Evolutionary conservation across 2,329 filamentous ascomycete genomes (phyloP).

Genomic region (Monilinia fructicola): DNA sequence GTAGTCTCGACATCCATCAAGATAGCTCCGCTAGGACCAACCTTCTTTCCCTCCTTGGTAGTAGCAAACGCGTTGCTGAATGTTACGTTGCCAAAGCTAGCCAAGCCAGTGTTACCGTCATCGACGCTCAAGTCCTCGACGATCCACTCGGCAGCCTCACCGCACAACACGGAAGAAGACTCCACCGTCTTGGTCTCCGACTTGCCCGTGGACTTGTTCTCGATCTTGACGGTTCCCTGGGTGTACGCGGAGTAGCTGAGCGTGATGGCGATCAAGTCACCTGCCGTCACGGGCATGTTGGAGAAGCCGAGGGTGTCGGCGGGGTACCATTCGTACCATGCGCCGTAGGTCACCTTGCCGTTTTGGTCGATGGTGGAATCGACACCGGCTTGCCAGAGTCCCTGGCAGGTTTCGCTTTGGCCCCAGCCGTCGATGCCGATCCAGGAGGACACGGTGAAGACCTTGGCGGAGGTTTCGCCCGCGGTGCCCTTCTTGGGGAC

Average conservation of each 20-base stretch:
- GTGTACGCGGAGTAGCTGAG: conserved; percentile 43
- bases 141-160: conserved; percentile 53
- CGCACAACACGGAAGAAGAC: conserved; percentile 40
- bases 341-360: conserved; percentile 43
- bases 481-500: conserved; percentile 27
- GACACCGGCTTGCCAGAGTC: conserved; percentile 18
- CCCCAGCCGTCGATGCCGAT: conserved; percentile 18
- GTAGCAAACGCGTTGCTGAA: conserved; percentile 42
- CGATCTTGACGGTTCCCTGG: conserved; percentile 46
- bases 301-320: conserved; percentile 53
- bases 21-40: background rate
- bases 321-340: conserved; percentile 62
- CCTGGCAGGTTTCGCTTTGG: background rate
- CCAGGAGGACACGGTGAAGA: conserved; percentile 5
- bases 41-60: background rate
- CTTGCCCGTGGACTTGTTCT: conserved; percentile 48
- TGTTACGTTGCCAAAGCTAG: conserved; percentile 47
- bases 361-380: background rate
- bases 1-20: conserved; percentile 15
- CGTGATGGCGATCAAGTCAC: conserved; percentile 40
- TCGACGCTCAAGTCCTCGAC: conserved; percentile 48
- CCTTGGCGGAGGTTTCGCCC: background rate
- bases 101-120: conserved; percentile 45
- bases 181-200: conserved; percentile 45
- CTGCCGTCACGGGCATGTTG: conserved; percentile 45